Evolutionary conservation across 495 filamentous ascomycete genomes (phyloP).

Genomic region (Penicillium fimorum): DNA sequence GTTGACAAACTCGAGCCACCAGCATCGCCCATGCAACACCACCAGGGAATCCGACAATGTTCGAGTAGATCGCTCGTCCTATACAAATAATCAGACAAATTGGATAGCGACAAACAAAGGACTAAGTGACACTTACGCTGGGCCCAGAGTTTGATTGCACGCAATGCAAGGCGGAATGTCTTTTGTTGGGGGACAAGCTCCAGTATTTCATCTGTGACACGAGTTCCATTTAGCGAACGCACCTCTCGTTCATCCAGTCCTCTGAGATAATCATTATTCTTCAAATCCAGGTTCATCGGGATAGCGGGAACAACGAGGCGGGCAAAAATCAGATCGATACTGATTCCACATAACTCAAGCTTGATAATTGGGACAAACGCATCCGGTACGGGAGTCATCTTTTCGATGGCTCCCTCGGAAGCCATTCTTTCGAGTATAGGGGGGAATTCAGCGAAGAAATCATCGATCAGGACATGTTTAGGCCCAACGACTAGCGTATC

Average conservation of each 20-base stretch:
- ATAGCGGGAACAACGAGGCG: conserved; percentile 70
- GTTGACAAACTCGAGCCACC: conserved; percentile 90
- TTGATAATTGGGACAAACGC: conserved; percentile 96
- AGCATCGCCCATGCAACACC: conserved; percentile 98
- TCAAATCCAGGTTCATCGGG: conserved; percentile 68
- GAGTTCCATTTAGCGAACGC: conserved; percentile 86
- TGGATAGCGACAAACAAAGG: background rate
- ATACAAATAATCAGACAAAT: conserved; percentile 8
- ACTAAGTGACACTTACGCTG: conserved; percentile 57
- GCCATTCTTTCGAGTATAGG: conserved; percentile 70
- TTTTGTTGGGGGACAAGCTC: conserved; percentile 83
- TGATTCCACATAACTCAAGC: conserved; percentile 83
- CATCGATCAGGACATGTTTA: conserved; percentile 77
- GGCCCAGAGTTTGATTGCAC: conserved; percentile 95
- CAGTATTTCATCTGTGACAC: conserved; percentile 89
- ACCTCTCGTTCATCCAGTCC: conserved; percentile 84
- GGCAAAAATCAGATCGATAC: conserved; percentile 92
- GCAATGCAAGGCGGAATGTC: conserved; percentile 81
- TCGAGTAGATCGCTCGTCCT: conserved; percentile 86
- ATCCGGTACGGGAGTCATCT: conserved; percentile 82
- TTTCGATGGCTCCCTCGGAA: conserved; percentile 70
- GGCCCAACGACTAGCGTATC: conserved; percentile 92
- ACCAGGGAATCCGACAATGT: conserved; percentile 93
- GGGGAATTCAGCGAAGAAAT: conserved; percentile 90
- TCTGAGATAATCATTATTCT: conserved; percentile 78